Conservation (phyloP, 2,329 filamentous ascomycete species). For the Myriosclerotinia duriaeana region DNA sequence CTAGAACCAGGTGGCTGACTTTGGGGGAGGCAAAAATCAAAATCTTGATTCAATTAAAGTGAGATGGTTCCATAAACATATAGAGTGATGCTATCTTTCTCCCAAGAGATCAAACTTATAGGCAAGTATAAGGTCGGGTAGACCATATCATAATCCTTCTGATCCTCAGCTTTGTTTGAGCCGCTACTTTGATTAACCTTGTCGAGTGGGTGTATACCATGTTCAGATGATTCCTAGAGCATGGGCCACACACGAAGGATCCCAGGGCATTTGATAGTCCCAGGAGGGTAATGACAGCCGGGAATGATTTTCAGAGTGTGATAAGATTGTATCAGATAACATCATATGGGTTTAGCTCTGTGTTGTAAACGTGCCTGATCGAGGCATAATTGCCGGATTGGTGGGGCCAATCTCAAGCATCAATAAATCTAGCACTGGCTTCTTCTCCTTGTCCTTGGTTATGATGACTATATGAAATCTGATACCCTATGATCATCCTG, state of each 20-base stretch:
- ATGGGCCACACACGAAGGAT: not conserved
- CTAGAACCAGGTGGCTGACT: too few species aligned
- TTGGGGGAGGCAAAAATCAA: too few species aligned
- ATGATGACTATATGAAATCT: not conserved
- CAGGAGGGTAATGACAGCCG: not conserved
- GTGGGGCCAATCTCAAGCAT: too few species aligned
- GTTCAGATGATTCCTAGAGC: not conserved
- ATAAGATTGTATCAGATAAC: not conserved
- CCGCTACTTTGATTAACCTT: not conserved
- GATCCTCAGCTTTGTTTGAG: slow-evolving; percentile 5
- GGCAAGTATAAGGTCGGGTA: not conserved
- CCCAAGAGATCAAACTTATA: not conserved
- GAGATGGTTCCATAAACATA: not conserved
- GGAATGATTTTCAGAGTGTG: not conserved
- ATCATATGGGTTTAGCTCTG: too few species aligned
- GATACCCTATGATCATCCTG: not conserved
- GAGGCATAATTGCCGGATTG: not conserved
- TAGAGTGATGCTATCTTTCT: not conserved
- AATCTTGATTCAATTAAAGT: too few species aligned
- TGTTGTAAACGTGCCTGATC: too few species aligned
- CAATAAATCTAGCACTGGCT: not conserved
- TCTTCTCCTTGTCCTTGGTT: not conserved
- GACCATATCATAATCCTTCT: slow-evolving; percentile 6
- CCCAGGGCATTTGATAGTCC: not conserved
- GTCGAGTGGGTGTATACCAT: not conserved